Evolutionary conservation across 2,329 filamentous ascomycete genomes (phyloP), one percentile per base, ranked within the genome.

Genomic region (Fusarium sp.): DNA sequence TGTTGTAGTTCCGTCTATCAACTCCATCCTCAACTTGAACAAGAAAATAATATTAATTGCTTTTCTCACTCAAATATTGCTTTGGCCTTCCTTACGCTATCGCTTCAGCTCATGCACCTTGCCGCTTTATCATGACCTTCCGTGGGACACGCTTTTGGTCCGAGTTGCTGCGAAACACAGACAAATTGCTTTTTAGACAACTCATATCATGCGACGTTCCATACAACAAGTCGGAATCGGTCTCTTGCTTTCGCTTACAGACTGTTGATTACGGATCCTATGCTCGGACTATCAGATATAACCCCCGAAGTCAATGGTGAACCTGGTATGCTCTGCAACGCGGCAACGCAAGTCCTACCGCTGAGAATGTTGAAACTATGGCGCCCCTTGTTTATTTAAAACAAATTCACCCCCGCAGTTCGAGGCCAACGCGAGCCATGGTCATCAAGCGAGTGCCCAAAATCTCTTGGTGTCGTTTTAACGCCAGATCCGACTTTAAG

Each of bases 31-130:
- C 21, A 43, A 60, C 15, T 43, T 13, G 16, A 38, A 16, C 23
- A 35, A 30, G 9, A 9, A 60, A 12, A 60, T 49, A 11, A n/a
- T 25, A 50, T 33, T 23, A 7, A 23, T 52, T 43, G 21, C 23
- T 37, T 49, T 30, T 64, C 44, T 43, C 16, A 21, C 19, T 49
- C 21, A 47, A 49, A 33, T 37, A 44, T 54, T 66, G 25, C 47
- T 38, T 64, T 43, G 30, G 23, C 52, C 25, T 35, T 52, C 15
- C 38, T 46, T 59, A 15, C 44, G 35, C 58, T 35, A n/a, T 42
- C 33, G 11, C 43, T 69, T 69, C 65, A 69, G 59, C 65, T 47
- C 46, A 70, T 70, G 60, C 53, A 50, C 37, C 35, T 60, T 54
- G 33, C 60, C 66, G 28, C 28, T 64, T 60, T 43, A 49, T 38